A percentile compares a stretch with the other conserved stretches of the same genome.
phyloP scores from a whole-genome alignment of 192 early-diverging fungal species.

The Obelidium mucronatum region DNA sequence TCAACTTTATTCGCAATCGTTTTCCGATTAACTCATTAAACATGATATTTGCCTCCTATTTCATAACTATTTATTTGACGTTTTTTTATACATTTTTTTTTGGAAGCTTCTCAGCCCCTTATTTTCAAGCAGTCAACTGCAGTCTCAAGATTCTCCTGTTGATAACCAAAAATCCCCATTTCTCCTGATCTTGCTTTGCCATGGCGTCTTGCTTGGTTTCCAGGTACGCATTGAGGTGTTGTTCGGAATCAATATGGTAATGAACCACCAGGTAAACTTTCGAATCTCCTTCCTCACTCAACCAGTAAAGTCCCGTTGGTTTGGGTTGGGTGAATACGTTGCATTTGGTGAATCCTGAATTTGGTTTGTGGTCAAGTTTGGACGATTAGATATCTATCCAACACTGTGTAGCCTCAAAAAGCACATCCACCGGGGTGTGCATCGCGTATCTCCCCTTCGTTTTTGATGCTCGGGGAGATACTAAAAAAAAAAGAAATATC shows the following conservation, averaged over 20 bases:
- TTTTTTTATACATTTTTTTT: too few species aligned
- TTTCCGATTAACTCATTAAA: not conserved
- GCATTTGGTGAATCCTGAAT: conserved; percentile 49
- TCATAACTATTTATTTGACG: too few species aligned
- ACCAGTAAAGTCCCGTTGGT: conserved; percentile 55
- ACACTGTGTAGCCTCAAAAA: too few species aligned
- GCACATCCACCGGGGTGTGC: too few species aligned
- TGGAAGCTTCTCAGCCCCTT: too few species aligned
- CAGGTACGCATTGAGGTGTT: conserved; percentile 49
- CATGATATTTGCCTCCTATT: too few species aligned
- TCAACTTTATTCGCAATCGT: not conserved
- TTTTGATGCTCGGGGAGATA: too few species aligned
- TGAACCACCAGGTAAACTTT: conserved; percentile 57
- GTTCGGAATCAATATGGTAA: conserved; percentile 52
- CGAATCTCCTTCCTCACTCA: conserved; percentile 51
- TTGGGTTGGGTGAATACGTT: conserved; percentile 54
- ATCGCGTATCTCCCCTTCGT: too few species aligned
- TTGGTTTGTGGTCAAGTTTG: too few species aligned
- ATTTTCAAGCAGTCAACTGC: conserved; percentile 20
- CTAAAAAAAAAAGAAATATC: too few species aligned
- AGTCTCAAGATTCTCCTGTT: conserved; percentile 47
- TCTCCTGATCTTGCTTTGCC: conserved; percentile 37
- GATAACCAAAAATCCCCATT: conserved; percentile 45
- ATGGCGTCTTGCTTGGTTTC: conserved; percentile 41
- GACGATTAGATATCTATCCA: too few species aligned